Evolutionary conservation across 2,329 filamentous ascomycete species (phyloP).

Genomic region (Sphaerulina populicola): DNA sequence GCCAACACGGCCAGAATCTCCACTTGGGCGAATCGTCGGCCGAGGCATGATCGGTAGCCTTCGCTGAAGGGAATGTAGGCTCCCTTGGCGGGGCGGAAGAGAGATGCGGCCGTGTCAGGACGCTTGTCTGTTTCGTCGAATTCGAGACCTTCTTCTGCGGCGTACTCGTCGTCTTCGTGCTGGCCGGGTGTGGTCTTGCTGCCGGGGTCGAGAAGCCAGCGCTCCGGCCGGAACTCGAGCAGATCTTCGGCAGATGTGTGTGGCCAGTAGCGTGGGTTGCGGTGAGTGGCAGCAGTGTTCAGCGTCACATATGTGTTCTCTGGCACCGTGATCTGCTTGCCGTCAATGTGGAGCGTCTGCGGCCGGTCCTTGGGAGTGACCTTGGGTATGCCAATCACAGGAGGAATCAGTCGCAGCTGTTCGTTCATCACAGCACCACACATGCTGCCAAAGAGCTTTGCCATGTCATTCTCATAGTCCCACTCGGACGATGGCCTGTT

Average conservation of each 20-base stretch:
- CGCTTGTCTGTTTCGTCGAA: conserved; percentile 52
- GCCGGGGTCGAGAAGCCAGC: conserved; percentile 52
- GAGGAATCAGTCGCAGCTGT: conserved; percentile 62
- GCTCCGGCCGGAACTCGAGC: conserved; percentile 61
- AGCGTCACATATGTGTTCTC: conserved; percentile 50
- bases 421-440: conserved; percentile 70
- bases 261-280: conserved; percentile 68
- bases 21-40: conserved; percentile 50
- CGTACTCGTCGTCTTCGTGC: conserved; percentile 34
- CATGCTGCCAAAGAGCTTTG: conserved; percentile 59
- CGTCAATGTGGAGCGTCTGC: conserved; percentile 54
- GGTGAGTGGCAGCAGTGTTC: conserved; percentile 49
- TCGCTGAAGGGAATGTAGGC: conserved; percentile 50
- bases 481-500: conserved; percentile 52
- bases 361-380: conserved; percentile 38
- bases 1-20: conserved; percentile 49
- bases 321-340: conserved; percentile 52
- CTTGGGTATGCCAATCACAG: conserved; percentile 66
- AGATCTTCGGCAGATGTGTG: conserved; percentile 47
- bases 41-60: conserved; percentile 48
- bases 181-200: conserved; percentile 16
- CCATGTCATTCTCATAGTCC: conserved; percentile 62
- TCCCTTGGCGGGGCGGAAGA: conserved; percentile 51
- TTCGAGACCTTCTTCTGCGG: conserved; percentile 29
- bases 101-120: conserved; percentile 50